Base-by-base conservation (phyloP, 1,284 basidiomycete species). In the Coniferiporia weirii region DNA sequence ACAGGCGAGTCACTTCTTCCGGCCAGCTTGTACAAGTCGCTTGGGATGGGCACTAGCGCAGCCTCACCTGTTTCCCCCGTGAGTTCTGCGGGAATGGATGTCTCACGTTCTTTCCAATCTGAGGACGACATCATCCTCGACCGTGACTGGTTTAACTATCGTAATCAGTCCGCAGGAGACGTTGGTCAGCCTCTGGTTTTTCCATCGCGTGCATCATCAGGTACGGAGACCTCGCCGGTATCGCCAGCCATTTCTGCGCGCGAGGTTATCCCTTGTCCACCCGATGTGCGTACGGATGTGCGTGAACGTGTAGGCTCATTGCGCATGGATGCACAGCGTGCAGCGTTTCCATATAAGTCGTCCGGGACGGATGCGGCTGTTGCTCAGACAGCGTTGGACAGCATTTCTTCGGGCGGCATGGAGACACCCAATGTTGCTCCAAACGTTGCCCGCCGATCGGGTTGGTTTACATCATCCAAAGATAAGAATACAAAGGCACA, bases 1-100 rank as follows among this genome's bases (percentile, higher is more conserved):
- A 73, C 75, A 12, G 75, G 78, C 5, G 72, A 79, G 54, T 77
- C 78, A n/a, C 72, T 81, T 57, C 82, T 88, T 60, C 81, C 84
- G 35, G 78, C 76, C 52, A 78, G 79, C 64, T 73, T 86, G 46
- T 81, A 85, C 64, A 75, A 76, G 51, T 80, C 84, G 15, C 71
- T 87, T 12, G 83, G 87, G 59, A 63, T 54, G 45, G 27, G 35
- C 22, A n/a, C 22, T 27, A 34, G 44, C 27, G 43, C 15, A 13
- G 34, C 34, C 7, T 51, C 60, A 17, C 51, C 51, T 45, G 35
- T 48, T 7, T 66, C 66, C 32, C 50, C 62, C 32, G 49, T 50
- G 22, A 59, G 43, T 70, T 66, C 38, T 59, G 52, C 22, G 73
- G 51, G 46, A 19, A 51, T 58, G 74, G 57, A 69, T 67, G 59